Base-by-base conservation (phyloP, 2,329 filamentous ascomycete genomes). In the Fusarium circinatum region DNA sequence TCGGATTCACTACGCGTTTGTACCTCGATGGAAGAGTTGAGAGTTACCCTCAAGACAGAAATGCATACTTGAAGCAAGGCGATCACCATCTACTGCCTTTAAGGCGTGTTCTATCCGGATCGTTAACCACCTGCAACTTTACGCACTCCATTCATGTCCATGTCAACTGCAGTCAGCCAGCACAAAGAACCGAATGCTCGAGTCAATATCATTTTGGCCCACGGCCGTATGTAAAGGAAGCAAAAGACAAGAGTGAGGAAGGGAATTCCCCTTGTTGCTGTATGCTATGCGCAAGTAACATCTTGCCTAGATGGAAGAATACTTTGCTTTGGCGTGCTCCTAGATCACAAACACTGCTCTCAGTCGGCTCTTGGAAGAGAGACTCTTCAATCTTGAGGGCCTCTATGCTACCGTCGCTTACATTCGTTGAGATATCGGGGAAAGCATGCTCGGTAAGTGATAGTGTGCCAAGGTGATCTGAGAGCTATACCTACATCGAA, bases 201-300 rank as follows among this genome's bases (percentile, higher is more conserved):
- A 32, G 6, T 14, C 11, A 18, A 5, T n/a, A n/a, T 14, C 5
- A 32, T 13, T 13, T 18, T 6, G 47, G 15, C 11, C 6, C 13
- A 11, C 26, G 13, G 22, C 3, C 8, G 17, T 13, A 49, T 49
- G 5, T 5, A 15, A 36, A 26, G 17, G 32, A 52, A 15, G 12
- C 5, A 3, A 14, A 20, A 24, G 17, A 36, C 9, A 52, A 24
- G 18, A 6, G 9, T 20, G 12, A 22, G 11, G 5, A 28, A n/a
- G 3, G 3, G 6, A 13, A 18, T 28, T 18, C 6, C 6, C 3
- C 11, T 10, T 1, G 20, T 13, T 17, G 4, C 14, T 1, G 5
- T 13, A 39, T 18, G 6, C 24, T 39, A 17, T 2, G 11, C 2
- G 12, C 13, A 28, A 39, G 38, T 5, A 28, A 18, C 10, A 2